A percentile compares a stretch with the other conserved stretches of the same genome.
phyloP scores from a whole-genome alignment of 129 eudicot species.

The Lactuca saligna region DNA sequence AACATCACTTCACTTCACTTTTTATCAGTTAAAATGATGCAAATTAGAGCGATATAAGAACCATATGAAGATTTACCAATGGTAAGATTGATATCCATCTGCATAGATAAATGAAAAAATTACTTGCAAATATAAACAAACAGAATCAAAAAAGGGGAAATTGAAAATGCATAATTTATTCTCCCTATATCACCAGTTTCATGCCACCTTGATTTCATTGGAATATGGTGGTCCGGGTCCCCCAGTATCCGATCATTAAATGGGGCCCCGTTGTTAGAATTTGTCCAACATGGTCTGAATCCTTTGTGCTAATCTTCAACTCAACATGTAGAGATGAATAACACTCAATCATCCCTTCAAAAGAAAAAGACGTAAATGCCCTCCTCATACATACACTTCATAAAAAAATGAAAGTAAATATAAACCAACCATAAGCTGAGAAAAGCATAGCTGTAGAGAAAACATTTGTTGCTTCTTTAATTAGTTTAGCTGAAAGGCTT shows the following conservation, averaged over 20 bases:
- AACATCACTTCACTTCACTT: no score
- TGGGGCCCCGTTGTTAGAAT: constrained; percentile 85
- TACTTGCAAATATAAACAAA: neutral
- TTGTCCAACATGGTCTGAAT: constrained; percentile 45
- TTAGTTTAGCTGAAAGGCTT: constrained; percentile 56
- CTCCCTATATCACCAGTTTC: constrained; percentile 93
- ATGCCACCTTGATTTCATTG: constrained; percentile 52
- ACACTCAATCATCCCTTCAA: constrained; percentile 88
- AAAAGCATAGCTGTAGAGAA: constrained; percentile 64
- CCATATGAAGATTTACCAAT: no score
- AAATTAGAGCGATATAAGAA: no score
- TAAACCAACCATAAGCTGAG: constrained; percentile 75
- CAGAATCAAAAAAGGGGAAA: neutral
- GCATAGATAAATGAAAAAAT: no score
- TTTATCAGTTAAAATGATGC: no score
- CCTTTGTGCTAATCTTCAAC: constrained; percentile 38
- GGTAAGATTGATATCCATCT: no score
- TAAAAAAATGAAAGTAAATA: neutral
- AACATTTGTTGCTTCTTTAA: constrained; percentile 43
- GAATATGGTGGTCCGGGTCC: constrained; percentile 26
- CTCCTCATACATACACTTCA: no score
- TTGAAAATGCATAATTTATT: constrained; percentile 39
- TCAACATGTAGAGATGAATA: constrained; percentile 90
- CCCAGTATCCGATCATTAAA: constrained; percentile 80
- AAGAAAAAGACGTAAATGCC: neutral